A percentile compares a stretch with the other conserved stretches of the same genome.
phyloP scores from a whole-genome alignment of 2,329 filamentous ascomycete species.

The Verticillium albo-atrum region DNA sequence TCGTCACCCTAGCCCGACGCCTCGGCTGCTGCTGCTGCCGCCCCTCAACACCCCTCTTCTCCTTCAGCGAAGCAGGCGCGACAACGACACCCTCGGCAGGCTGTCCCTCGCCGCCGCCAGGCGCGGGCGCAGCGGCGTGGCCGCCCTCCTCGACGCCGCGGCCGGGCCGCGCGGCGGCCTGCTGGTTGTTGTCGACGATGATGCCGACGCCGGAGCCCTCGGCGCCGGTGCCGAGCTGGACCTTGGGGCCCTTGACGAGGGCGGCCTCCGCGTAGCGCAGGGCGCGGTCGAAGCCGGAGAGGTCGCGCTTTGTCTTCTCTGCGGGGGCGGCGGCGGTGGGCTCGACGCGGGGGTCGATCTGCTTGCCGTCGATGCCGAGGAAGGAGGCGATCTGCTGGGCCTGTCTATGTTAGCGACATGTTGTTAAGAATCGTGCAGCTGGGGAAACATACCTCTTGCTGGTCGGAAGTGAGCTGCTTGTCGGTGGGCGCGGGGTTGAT shows the following conservation, averaged over 20 bases:
- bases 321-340: constrained; percentile 15
- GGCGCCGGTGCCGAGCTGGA: constrained; percentile 35
- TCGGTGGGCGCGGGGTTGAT: constrained; percentile 3
- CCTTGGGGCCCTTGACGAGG: constrained; percentile 29
- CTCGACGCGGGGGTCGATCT: constrained; percentile 36
- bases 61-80: not conserved
- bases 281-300: constrained; percentile 34
- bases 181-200: constrained; percentile 27
- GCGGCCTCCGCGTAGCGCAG: constrained; percentile 33
- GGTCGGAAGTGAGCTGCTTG: not conserved
- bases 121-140: not conserved
- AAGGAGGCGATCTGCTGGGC: constrained; percentile 37
- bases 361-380: constrained; percentile 41
- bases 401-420: constrained; percentile 15
- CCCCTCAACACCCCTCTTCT: constrained; percentile 5
- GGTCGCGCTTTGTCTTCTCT: constrained; percentile 27
- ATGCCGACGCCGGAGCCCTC: constrained; percentile 34
- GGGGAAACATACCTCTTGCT: constrained; percentile 10
- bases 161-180: constrained; percentile 20
- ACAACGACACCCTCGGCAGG: not conserved
- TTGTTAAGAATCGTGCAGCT: no score
- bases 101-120: constrained; percentile 3
- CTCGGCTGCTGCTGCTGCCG: constrained; percentile 17
- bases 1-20: constrained; percentile 37
- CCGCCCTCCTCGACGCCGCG: constrained; percentile 3